Conservation (phyloP, 768 basidiomycete genomes). For the Boletus tomentosulus region DNA sequence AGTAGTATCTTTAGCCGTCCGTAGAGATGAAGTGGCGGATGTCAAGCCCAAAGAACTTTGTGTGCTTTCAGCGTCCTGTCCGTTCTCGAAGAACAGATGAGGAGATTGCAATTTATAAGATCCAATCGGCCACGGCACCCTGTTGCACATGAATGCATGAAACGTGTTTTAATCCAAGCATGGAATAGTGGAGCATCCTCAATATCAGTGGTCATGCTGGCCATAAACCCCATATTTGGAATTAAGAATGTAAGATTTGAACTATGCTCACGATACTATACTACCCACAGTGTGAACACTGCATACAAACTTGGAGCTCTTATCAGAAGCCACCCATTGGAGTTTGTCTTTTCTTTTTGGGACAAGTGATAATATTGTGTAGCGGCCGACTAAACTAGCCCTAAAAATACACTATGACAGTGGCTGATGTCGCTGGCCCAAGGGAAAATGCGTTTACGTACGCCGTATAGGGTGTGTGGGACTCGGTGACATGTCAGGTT, state of each 20-base stretch:
- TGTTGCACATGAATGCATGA: slow-evolving; percentile 4
- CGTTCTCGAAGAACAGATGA: slow-evolving; percentile 7
- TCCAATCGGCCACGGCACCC: slow-evolving; percentile 15
- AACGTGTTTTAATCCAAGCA: not conserved
- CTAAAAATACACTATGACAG: too few relatives aligned
- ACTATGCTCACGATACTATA: slow-evolving; percentile 10
- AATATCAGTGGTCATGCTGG: slow-evolving; percentile 10
- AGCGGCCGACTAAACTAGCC: too few relatives aligned
- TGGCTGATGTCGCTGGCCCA: too few relatives aligned
- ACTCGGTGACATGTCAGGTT: too few relatives aligned
- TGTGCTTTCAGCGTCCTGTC: not conserved
- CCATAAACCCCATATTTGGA: slow-evolving; percentile 2
- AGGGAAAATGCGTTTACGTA: too few relatives aligned
- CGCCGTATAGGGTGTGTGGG: too few relatives aligned
- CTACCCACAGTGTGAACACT: too few relatives aligned
- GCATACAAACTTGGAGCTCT: too few relatives aligned
- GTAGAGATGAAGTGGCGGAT: not conserved
- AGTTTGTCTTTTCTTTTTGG: too few relatives aligned
- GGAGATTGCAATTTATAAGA: slow-evolving; percentile 14
- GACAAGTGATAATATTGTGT: too few relatives aligned
- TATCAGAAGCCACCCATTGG: too few relatives aligned
- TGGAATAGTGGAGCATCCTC: slow-evolving; percentile 4
- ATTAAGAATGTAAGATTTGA: slow-evolving; percentile 14
- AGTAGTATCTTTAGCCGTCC: not conserved
- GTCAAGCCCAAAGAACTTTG: not conserved